Base-by-base conservation (phyloP, 768 basidiomycete species). In the Suillus ampliporus region DNA sequence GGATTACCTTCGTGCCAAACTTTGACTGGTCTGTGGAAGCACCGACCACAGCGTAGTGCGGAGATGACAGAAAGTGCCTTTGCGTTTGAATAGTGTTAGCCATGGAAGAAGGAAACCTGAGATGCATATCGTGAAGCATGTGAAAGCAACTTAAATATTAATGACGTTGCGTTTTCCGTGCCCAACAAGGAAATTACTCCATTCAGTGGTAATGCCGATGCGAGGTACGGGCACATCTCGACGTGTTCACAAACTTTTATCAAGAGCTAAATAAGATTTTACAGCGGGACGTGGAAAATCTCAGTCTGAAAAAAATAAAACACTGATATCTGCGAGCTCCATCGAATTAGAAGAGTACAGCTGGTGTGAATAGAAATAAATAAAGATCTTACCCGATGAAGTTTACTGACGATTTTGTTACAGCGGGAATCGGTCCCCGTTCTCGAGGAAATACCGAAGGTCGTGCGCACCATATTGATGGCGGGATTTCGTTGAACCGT, bases 21-120 rank as follows among this genome's bases (percentile, higher is more conserved):
- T 94, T 95, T 61, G 79, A 79, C 68, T 84, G 82, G 75, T 94
- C 89, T 65, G 87, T 93, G 48, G 91, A 94, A 5, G 92, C 92
- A 26, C 94, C 93, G 15, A 92, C 86, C 31, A 95, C 92, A 37
- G 92, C 94, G 61, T 83, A 95, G 64, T 79, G 71, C 7, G 88
- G 80, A 14, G 86, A 83, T 9, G 83, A 78, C 46, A 94, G 72
- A 76, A 94, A 94, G 43, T 72, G 68, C 47, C 72, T 76, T 67
- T 82, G 77, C 61, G 84, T 83, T 62, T 87, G 80, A 47, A 78
- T 69, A 65, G 77, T 70, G 41, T 64, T 69, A 11, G 57, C 35
- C 75, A 76, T 76, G 23, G 61, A 67, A 38, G 48, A 19, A 61
- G 63, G 57, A 64, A 54, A 54, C 35, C 35, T 15, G 21, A 38